These are phyloP conservation scores for Voacanga thouarsii DNA, from an alignment of 257 asterid genomes.

Conservation along the genomic window DNA sequence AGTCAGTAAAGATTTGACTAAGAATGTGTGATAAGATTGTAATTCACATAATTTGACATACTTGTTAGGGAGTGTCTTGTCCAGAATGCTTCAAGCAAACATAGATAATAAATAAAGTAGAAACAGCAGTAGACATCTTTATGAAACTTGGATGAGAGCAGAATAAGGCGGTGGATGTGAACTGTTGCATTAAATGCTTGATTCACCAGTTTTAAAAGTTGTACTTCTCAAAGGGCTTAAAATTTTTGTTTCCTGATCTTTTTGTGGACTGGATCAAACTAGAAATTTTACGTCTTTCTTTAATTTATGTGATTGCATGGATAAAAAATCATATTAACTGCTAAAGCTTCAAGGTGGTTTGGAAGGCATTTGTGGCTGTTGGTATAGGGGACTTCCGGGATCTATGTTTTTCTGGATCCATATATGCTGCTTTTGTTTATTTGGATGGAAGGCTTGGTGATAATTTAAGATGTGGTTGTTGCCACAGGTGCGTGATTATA, in stretches of 20 bases:
- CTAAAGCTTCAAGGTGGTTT: not conserved
- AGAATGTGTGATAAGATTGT: not conserved
- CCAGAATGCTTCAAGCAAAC: constrained; percentile 1
- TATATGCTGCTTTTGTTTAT: not conserved
- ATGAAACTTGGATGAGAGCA: not conserved
- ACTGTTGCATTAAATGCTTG: not conserved
- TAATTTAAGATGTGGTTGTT: constrained; percentile 8
- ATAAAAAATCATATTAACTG: not conserved
- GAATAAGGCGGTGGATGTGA: not conserved
- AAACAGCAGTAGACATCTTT: not conserved
- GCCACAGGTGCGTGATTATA: constrained; percentile 81
- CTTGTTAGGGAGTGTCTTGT: not conserved
- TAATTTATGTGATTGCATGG: not conserved
- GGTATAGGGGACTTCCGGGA: not conserved
- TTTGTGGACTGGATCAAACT: not conserved
- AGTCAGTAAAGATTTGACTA: not conserved
- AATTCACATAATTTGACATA: not conserved
- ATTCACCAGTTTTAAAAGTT: not conserved
- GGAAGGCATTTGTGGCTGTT: not conserved
- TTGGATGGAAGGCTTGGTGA: not conserved
- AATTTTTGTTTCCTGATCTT: not conserved
- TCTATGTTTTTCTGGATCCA: not conserved
- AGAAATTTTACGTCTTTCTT: not conserved
- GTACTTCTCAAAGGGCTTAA: not conserved
- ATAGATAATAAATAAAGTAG: not conserved